Conservation (phyloP, 768 basidiomycete genomes). For the Gyrodon lividus region DNA sequence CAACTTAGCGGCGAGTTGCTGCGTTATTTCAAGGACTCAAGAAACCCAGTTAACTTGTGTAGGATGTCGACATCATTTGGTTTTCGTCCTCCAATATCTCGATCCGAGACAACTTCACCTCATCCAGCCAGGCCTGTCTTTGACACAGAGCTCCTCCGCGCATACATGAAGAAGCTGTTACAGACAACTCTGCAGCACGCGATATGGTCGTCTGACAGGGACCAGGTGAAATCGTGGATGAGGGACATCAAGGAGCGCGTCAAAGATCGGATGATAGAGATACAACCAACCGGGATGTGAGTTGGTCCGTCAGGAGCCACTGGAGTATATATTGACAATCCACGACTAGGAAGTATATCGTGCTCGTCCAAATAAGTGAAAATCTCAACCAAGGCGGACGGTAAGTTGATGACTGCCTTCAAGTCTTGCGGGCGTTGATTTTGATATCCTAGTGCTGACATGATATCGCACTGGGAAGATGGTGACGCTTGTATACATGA, state of each 20-base stretch:
- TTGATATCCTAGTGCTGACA: slow-evolving; percentile 56
- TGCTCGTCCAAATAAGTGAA: slow-evolving; percentile 81
- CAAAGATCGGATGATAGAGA: slow-evolving; percentile 83
- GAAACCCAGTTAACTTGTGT: neutral
- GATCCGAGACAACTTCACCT: slow-evolving; percentile 57
- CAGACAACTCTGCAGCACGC: slow-evolving; percentile 63
- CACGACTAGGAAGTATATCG: slow-evolving; percentile 73
- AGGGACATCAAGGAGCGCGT: slow-evolving; percentile 83
- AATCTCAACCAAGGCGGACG: slow-evolving; percentile 83
- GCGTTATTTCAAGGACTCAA: too few species aligned
- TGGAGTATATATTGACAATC: slow-evolving; percentile 17
- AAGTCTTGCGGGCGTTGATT: slow-evolving; percentile 10
- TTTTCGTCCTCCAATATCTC: slow-evolving; percentile 60
- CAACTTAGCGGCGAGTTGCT: neutral
- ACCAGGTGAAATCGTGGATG: slow-evolving; percentile 72
- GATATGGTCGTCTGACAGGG: slow-evolving; percentile 69
- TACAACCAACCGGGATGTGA: slow-evolving; percentile 81
- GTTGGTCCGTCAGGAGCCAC: slow-evolving; percentile 28
- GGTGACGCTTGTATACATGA: slow-evolving; percentile 76
- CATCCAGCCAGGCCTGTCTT: slow-evolving; percentile 52
- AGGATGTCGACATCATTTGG: slow-evolving; percentile 32
- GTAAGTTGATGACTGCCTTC: slow-evolving; percentile 39
- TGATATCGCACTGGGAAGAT: slow-evolving; percentile 89
- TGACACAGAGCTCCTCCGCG: slow-evolving; percentile 68
- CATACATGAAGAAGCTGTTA: slow-evolving; percentile 82